Evolutionary conservation across 805 yeast species (phyloP).

Genomic region (Candida tibetensis): DNA sequence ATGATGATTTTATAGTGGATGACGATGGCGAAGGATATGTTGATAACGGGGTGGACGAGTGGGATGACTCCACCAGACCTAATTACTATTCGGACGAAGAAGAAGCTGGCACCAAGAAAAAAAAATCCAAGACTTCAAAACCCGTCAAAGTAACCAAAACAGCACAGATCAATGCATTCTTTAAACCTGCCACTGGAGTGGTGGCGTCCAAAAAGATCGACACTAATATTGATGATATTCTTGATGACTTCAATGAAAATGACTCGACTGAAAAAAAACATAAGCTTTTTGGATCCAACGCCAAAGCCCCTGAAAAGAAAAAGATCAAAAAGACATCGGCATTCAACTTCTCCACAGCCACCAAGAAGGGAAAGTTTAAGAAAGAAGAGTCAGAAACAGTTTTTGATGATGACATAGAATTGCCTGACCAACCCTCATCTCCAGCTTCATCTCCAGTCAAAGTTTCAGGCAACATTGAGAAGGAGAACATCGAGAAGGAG

Average conservation of each 20-base stretch:
- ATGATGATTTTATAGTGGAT: constrained; percentile 92
- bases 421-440: constrained; percentile 33
- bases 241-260: constrained; percentile 48
- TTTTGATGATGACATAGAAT: constrained; percentile 14
- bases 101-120: constrained; percentile 26
- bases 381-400: constrained; percentile 20
- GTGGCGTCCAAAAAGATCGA: constrained; percentile 42
- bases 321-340: constrained; percentile 20
- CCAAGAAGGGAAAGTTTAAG: constrained; percentile 17
- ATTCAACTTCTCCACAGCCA: constrained; percentile 26
- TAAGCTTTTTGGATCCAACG: constrained; percentile 13
- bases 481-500: constrained; percentile 10
- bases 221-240: constrained; percentile 62
- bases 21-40: constrained; percentile 93
- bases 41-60: constrained; percentile 89
- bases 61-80: constrained; percentile 58
- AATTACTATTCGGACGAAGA: constrained; percentile 59
- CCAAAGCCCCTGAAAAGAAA: constrained; percentile 9
- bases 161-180: constrained; percentile 52
- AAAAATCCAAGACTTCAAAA: constrained; percentile 28
- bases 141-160: constrained; percentile 40
- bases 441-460: constrained; percentile 17
- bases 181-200: constrained; percentile 37
- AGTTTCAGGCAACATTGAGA: background rate
- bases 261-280: constrained; percentile 8